Evolutionary conservation across 208 protist genomes (phyloP).

Genomic region (Trypanosoma avium): DNA sequence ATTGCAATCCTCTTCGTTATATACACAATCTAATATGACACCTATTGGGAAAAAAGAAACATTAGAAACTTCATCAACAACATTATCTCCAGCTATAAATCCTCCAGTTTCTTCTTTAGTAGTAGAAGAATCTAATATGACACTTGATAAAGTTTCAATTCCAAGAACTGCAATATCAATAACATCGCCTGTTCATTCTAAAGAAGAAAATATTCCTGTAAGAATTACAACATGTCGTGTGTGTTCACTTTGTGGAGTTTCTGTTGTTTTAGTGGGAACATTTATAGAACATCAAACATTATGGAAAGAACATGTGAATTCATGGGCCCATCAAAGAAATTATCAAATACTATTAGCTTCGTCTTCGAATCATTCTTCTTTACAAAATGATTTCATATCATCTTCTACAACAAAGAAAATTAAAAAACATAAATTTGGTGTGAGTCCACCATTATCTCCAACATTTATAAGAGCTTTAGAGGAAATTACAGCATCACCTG

Average conservation of each 20-base stretch:
- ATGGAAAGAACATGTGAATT: slow-evolving; percentile 23
- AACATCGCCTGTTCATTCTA: not conserved
- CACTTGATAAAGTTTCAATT: not conserved
- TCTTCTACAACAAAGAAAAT: not conserved
- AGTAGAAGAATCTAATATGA: not conserved
- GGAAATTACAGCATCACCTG: slow-evolving; percentile 14
- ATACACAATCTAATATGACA: too few relatives aligned
- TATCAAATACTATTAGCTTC: slow-evolving; percentile 11
- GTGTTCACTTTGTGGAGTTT: slow-evolving; percentile 23
- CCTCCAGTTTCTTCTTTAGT: not conserved
- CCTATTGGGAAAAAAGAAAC: too few relatives aligned
- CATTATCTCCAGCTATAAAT: not conserved
- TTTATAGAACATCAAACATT: slow-evolving; percentile 21
- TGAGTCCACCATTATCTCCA: slow-evolving; percentile 2
- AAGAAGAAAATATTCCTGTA: not conserved
- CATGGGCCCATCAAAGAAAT: slow-evolving; percentile 24
- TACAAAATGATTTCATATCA: not conserved
- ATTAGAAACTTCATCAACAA: not conserved
- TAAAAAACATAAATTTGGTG: too few relatives aligned
- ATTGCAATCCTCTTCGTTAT: not conserved
- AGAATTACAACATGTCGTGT: not conserved
- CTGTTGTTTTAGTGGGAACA: slow-evolving; percentile 16
- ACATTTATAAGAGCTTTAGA: slow-evolving; percentile 4
- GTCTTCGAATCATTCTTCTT: too few relatives aligned
- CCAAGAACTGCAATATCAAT: not conserved